These are phyloP conservation scores for Colletotrichum musae DNA, from an alignment of 2,329 filamentous ascomycete genomes.

Conservation along the genomic window DNA sequence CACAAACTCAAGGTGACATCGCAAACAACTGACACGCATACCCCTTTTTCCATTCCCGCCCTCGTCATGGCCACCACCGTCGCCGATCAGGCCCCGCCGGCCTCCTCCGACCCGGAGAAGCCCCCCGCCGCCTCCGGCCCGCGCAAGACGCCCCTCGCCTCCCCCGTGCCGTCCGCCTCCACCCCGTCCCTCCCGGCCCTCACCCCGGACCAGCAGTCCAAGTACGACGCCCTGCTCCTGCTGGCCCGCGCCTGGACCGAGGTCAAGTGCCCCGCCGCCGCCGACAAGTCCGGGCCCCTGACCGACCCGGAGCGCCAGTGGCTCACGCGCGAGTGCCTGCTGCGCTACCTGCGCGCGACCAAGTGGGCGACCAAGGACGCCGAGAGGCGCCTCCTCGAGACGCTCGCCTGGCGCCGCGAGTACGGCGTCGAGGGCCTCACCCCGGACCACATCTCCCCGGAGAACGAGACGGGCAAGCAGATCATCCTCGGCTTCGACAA, in stretches of 20 bases:
- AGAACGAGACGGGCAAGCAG: constrained; percentile 98
- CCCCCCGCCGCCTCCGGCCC: constrained; percentile 30
- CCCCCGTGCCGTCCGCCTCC: constrained; percentile 70
- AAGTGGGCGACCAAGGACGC: constrained; percentile 88
- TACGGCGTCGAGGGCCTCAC: constrained; percentile 87
- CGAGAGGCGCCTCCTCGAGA: constrained; percentile 83
- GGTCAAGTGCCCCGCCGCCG: constrained; percentile 69
- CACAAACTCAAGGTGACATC: too few species aligned
- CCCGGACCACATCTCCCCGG: constrained; percentile 88
- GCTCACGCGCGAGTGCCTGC: constrained; percentile 91
- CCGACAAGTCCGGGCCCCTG: constrained; percentile 74
- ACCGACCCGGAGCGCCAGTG: constrained; percentile 88
- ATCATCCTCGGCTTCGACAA: constrained; percentile 90
- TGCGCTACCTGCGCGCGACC: constrained; percentile 92
- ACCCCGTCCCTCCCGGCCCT: constrained; percentile 72
- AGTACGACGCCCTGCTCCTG: constrained; percentile 84
- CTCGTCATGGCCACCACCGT: constrained; percentile 33
- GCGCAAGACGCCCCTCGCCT: constrained; percentile 69
- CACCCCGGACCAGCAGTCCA: constrained; percentile 82
- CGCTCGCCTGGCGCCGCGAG: constrained; percentile 89
- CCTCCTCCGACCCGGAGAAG: constrained; percentile 27
- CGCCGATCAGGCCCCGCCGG: constrained; percentile 33
- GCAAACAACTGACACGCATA: too few species aligned
- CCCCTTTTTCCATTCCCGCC: not conserved
- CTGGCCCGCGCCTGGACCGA: constrained; percentile 80